Percentiles rank a stretch among this genome's conserved stretches.
Evolutionary conservation across 305 asterid species (phyloP).

Genomic region (Solanum hybrid): DNA sequence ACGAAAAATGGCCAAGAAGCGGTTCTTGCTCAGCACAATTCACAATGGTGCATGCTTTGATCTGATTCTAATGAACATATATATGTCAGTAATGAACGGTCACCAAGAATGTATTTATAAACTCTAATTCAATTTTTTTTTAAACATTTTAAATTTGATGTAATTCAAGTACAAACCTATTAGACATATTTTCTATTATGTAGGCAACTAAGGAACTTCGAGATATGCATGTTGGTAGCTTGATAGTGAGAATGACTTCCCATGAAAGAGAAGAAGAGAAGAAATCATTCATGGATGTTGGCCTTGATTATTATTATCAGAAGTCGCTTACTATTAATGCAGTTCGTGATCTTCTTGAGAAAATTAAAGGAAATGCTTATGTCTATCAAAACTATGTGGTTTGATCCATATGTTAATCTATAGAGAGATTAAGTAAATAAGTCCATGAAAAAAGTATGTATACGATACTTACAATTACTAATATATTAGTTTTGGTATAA

Average conservation of each 20-base stretch:
- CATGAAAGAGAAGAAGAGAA: background rate
- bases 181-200: conserved; percentile 7
- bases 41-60: conserved; percentile 21
- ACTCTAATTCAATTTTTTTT: background rate
- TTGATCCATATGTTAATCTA: background rate
- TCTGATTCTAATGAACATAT: conserved; percentile 7
- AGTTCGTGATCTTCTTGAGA: background rate
- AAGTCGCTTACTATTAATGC: background rate
- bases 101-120: conserved; percentile 15
- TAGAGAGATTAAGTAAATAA: background rate
- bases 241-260: conserved; percentile 45
- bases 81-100: conserved; percentile 54
- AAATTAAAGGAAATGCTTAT: background rate
- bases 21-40: conserved; percentile 18
- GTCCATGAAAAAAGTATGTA: background rate
- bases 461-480: background rate
- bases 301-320: background rate
- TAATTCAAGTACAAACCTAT: background rate
- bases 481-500: background rate
- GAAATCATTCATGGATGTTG: background rate
- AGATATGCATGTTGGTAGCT: conserved; percentile 34
- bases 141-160: background rate
- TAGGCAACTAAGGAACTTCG: conserved; percentile 29
- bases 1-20: conserved; percentile 22
- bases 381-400: background rate